Conservation (phyloP, 2,329 filamentous ascomycete genomes). For the Clonostachys rhizophaga region DNA sequence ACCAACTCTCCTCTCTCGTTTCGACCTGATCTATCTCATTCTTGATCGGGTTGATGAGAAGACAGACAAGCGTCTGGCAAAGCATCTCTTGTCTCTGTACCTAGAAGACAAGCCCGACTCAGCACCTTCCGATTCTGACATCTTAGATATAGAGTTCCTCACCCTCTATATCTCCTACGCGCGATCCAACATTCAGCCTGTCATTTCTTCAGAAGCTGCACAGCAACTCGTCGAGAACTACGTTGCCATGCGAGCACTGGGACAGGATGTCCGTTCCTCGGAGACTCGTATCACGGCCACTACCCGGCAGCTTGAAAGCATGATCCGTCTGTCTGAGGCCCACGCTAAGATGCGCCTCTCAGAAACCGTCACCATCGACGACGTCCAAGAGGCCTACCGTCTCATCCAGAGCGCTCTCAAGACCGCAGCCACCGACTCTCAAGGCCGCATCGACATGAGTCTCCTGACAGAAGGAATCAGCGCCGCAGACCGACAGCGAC, state of each 20-base stretch:
- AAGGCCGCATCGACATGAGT: slow-evolving; percentile 95
- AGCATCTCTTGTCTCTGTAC: slow-evolving; percentile 94
- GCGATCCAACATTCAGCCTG: slow-evolving; percentile 78
- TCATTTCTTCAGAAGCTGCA: slow-evolving; percentile 75
- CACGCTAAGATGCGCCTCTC: slow-evolving; percentile 97
- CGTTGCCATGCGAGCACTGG: slow-evolving; percentile 91
- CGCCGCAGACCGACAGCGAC: slow-evolving; percentile 76
- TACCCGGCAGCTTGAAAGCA: slow-evolving; percentile 92
- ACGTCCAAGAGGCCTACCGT: slow-evolving; percentile 87
- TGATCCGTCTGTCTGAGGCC: slow-evolving; percentile 95
- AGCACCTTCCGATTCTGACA: slow-evolving; percentile 67
- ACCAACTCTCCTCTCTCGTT: slow-evolving; percentile 89
- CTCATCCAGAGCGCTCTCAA: slow-evolving; percentile 93
- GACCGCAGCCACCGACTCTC: slow-evolving; percentile 90
- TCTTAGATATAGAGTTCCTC: slow-evolving; percentile 89
- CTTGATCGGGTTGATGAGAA: slow-evolving; percentile 91
- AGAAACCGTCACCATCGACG: slow-evolving; percentile 67
- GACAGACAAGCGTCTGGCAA: slow-evolving; percentile 80
- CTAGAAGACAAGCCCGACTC: slow-evolving; percentile 91
- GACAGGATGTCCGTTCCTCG: slow-evolving; percentile 77
- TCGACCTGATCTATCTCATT: slow-evolving; percentile 95
- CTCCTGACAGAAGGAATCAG: slow-evolving; percentile 92
- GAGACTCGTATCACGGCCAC: slow-evolving; percentile 98
- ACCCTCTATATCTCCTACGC: slow-evolving; percentile 98
- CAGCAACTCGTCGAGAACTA: slow-evolving; percentile 82